These are phyloP conservation scores for Termitomyces sp. DNA, from an alignment of 768 basidiomycete genomes.

Conservation along the genomic window DNA sequence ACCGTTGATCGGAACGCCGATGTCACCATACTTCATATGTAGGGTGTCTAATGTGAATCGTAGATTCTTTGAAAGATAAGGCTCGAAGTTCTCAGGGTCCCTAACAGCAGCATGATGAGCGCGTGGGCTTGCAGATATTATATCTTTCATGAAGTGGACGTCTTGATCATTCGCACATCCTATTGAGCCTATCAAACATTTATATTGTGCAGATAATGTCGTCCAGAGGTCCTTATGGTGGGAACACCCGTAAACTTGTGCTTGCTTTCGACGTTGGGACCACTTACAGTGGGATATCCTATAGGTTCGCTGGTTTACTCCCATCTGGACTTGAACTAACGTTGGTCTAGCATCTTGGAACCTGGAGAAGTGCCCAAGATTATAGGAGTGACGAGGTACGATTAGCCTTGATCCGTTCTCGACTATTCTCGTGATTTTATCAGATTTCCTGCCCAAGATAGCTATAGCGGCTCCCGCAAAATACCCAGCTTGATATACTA, in stretches of 20 bases:
- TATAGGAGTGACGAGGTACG: slow-evolving; percentile 36
- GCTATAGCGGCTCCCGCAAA: slow-evolving; percentile 41
- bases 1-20: neutral
- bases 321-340: neutral
- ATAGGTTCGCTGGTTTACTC: slow-evolving; percentile 17
- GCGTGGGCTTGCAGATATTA: neutral
- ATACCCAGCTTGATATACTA: slow-evolving; percentile 47
- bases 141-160: neutral
- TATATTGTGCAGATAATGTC: neutral
- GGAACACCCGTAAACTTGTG: slow-evolving; percentile 23
- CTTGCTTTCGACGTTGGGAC: slow-evolving; percentile 45
- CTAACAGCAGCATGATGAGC: neutral
- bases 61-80: neutral
- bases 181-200: neutral
- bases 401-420: neutral
- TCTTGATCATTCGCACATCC: neutral
- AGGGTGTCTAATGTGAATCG: neutral
- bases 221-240: neutral
- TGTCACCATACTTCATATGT: too few species aligned
- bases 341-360: slow-evolving; percentile 27
- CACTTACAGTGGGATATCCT: slow-evolving; percentile 44
- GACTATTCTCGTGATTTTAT: neutral
- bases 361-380: slow-evolving; percentile 35
- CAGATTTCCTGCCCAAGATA: slow-evolving; percentile 47
- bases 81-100: neutral